These are phyloP conservation scores for Plantago major DNA, from an alignment of 257 asterid species.

Conservation along the genomic window DNA sequence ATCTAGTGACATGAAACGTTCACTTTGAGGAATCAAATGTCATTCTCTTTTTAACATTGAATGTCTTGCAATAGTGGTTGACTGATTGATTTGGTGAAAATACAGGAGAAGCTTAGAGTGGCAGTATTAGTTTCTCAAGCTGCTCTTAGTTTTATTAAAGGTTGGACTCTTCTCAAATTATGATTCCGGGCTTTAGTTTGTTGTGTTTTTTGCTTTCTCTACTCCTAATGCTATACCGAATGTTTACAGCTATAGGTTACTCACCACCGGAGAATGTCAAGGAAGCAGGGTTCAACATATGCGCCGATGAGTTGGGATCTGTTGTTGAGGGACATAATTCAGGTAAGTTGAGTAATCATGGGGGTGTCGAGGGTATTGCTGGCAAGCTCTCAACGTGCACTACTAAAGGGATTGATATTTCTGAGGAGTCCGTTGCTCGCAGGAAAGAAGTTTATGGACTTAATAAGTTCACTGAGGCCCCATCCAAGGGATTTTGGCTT, in stretches of 20 bases:
- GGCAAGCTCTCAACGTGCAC: conserved; percentile 52
- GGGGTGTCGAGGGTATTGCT: conserved; percentile 57
- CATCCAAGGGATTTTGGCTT: conserved; percentile 52
- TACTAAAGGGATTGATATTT: conserved; percentile 44
- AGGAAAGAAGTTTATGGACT: conserved; percentile 61
- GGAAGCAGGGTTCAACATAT: conserved; percentile 64
- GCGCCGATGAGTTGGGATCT: conserved; percentile 74
- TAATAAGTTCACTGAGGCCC: conserved; percentile 44
- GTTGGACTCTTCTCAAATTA: conserved; percentile 27
- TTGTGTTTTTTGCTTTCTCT: neutral
- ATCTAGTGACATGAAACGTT: too few species aligned
- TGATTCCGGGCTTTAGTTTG: neutral
- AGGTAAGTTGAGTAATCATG: conserved; percentile 60
- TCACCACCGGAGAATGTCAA: conserved; percentile 59
- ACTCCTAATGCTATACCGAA: neutral
- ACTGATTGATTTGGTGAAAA: conserved; percentile 11
- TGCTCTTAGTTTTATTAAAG: conserved; percentile 71
- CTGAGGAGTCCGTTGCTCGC: conserved; percentile 36
- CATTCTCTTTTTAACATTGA: neutral
- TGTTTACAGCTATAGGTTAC: conserved; percentile 48
- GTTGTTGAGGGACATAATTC: conserved; percentile 70
- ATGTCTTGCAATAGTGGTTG: neutral
- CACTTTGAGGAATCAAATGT: neutral
- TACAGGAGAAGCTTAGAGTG: conserved; percentile 74
- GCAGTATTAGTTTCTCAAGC: conserved; percentile 91